Percentiles rank a stretch among this genome's conserved stretches.
Evolutionary conservation across 78 protist genomes (phyloP).

Genomic region (Emiliania huxleyi): DNA sequence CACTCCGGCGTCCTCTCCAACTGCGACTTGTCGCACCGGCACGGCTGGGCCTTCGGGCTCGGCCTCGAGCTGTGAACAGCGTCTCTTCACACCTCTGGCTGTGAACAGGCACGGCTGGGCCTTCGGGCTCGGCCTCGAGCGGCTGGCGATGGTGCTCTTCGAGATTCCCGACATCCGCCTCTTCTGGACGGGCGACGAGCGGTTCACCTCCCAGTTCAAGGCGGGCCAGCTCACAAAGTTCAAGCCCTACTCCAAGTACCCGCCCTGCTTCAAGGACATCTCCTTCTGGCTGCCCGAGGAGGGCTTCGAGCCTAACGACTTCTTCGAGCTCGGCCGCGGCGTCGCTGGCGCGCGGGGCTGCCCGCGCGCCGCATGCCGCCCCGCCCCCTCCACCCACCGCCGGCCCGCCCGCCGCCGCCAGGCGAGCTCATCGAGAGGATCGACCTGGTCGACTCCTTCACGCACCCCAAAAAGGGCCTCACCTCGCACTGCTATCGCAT

Average conservation of each 20-base stretch:
- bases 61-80: too few species aligned
- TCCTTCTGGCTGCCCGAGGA: conserved; percentile 76
- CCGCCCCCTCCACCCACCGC: neutral
- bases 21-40: conserved; percentile 17
- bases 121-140: conserved; percentile 62
- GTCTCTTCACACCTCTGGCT: too few species aligned
- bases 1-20: conserved; percentile 59
- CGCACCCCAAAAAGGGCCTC: conserved; percentile 66
- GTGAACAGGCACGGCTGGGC: conserved; percentile 2
- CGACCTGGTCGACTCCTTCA: conserved; percentile 62
- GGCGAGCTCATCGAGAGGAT: conserved; percentile 80
- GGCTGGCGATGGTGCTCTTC: conserved; percentile 88
- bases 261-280: conserved; percentile 72
- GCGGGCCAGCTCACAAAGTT: neutral
- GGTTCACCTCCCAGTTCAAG: conserved; percentile 72
- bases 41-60: conserved; percentile 34
- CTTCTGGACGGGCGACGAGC: conserved; percentile 85
- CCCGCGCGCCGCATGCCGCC: neutral
- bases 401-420: neutral
- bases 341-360: neutral
- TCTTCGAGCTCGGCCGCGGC: conserved; percentile 74
- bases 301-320: conserved; percentile 69
- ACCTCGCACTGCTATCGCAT: conserved; percentile 79
- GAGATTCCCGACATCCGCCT: conserved; percentile 89
- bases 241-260: conserved; percentile 66